Conservation (phyloP, 2,329 filamentous ascomycete genomes). For the Beauveria rudraprayagi region DNA sequence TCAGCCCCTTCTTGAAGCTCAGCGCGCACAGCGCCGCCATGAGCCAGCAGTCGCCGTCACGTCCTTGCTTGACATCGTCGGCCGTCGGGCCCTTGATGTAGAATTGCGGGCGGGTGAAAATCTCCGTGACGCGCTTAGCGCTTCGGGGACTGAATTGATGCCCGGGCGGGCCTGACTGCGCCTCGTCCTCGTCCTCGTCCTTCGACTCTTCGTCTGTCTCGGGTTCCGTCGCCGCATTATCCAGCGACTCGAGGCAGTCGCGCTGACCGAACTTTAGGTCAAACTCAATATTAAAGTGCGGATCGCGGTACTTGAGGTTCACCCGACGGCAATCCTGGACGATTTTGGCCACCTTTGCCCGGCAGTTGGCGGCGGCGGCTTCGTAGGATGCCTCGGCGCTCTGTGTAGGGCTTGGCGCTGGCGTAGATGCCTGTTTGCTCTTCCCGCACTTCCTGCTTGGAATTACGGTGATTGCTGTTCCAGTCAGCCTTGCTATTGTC, state of each 20-base stretch:
- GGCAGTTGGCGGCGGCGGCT: constrained; percentile 61
- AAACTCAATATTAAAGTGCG: constrained; percentile 77
- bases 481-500: background rate
- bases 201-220: background rate
- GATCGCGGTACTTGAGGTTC: constrained; percentile 80
- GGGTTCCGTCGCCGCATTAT: constrained; percentile 22
- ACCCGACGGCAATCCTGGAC: constrained; percentile 60
- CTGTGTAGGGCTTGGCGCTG: constrained; percentile 34
- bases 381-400: constrained; percentile 54
- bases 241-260: constrained; percentile 41
- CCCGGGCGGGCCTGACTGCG: constrained; percentile 15
- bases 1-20: constrained; percentile 62
- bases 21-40: constrained; percentile 73
- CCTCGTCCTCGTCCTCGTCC: too few species aligned
- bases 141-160: constrained; percentile 34
- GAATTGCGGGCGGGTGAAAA: constrained; percentile 70
- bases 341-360: constrained; percentile 54
- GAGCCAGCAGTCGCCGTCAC: constrained; percentile 78
- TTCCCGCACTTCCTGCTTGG: background rate
- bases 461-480: background rate
- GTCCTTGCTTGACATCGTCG: constrained; percentile 71
- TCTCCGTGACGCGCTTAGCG: constrained; percentile 65
- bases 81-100: constrained; percentile 70
- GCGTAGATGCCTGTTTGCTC: constrained; percentile 39
- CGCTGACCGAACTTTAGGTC: constrained; percentile 56